phyloP scores from a whole-genome alignment of 108 stramenopile species.

The Nannochloropsis gaditana region DNA sequence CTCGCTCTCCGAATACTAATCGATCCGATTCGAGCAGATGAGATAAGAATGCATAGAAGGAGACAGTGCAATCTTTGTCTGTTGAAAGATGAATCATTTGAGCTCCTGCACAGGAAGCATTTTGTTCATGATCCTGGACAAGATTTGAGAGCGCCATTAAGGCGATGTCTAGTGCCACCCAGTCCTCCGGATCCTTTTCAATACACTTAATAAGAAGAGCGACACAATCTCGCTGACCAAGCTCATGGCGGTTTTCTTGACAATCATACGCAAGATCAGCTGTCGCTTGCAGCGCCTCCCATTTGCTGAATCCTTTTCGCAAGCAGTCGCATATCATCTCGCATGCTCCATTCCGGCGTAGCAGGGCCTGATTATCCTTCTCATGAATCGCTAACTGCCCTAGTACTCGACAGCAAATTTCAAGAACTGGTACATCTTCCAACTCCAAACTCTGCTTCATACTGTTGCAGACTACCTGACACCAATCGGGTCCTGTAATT shows the following conservation, averaged over 20 bases:
- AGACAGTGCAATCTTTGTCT: not conserved
- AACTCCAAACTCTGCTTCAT: not conserved
- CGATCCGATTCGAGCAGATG: not conserved
- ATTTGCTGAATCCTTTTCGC: not conserved
- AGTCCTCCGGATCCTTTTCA: not conserved
- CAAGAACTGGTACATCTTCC: not conserved
- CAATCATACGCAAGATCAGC: conserved; percentile 17
- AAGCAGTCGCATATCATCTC: not conserved
- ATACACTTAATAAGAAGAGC: not conserved
- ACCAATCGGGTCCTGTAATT: not conserved
- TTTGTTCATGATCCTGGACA: not conserved
- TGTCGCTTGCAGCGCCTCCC: not conserved
- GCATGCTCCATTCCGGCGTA: not conserved
- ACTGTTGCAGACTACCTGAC: not conserved
- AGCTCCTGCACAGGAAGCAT: not conserved
- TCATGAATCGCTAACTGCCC: not conserved
- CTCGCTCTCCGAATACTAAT: not conserved
- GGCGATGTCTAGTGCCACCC: not conserved
- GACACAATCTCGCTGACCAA: not conserved
- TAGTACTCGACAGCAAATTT: not conserved
- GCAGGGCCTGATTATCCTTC: not conserved
- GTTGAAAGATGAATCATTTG: not conserved
- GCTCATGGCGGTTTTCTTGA: not conserved
- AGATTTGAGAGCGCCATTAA: conserved; percentile 1
- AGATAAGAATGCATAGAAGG: not conserved